Evolutionary conservation across 73 alveolate genomes (phyloP), one percentile per base, ranked within the genome.

Genomic region (Stentor roeselii): DNA sequence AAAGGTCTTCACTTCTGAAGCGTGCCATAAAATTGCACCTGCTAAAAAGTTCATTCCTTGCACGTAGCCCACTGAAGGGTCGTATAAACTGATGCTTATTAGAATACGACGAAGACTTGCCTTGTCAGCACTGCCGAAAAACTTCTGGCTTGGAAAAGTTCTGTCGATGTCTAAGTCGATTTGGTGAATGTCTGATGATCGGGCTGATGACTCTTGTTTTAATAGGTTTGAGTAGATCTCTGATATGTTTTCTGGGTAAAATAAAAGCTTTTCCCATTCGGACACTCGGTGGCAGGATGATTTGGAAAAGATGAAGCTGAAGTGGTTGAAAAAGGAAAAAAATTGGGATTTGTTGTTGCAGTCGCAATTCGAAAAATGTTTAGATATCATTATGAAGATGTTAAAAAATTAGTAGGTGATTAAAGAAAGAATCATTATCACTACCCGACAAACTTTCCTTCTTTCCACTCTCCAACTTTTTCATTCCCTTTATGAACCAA

Each of bases 1-100:
- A 86, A 95, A 95, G 0, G 98, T 93, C n/a, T 90, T 85, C 60
- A 82, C 89, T 38, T 90, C 95, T 59, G 87, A 87, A 60, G 95
- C 86, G n/a, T 78, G 86, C 36, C 31, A 59, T 42, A 85, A 67
- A 32, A 85, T 75, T 11, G 84, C 21, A 15, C 75, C 89, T 11
- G 89, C 89, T 21, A 83, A 31, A 36, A 83, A 83, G 39, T 83
- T 83, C 77, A 83, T 39, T 1, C 89, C 89, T 83, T 83, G 86
- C 75, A 75, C 82, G 32, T 83, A 83, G 32, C 89, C 89, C 27
- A 83, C 59, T 36, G 35, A 27, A 6, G 37, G n/a, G 31, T 83
- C 58, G 42, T 36, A 83, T 30, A 21, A 11, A 21, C 41, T 67
- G 21, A 67, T 32, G 0, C 42, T 21, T 21, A 21, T 21, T 11